Base-by-base conservation (phyloP, 495 filamentous ascomycete species). In the Podospora anserina region DNA sequence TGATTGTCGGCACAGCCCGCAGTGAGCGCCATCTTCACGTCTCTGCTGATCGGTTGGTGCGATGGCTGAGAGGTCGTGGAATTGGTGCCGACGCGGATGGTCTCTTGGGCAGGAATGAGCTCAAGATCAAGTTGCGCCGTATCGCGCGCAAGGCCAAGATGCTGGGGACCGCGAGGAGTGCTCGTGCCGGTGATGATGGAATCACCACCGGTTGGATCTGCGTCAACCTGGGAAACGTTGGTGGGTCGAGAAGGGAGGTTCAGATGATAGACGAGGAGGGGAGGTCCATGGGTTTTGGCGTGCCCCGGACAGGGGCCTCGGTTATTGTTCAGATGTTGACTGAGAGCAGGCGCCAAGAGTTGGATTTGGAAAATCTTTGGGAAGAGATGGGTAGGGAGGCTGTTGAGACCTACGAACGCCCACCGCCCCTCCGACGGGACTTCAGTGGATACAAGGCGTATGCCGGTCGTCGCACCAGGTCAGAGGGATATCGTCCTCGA, bases 201-300 rank as follows among this genome's bases (percentile, higher is more conserved):
- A 91, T 96, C 53, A 87, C 87, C 30, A 96, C 93, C 18, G 93
- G 93, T 1, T 99, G 95, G 95, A 91, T 99, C 9, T 99, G 96
- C 79, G 91, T 98, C 56, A 94, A 96, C 78, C 82, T 93, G 2
- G 92, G 93, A 1, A 83, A 84, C 18, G 85, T 96, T 15, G 85
- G 89, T 66, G 80, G 76, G 26, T 72, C 81, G 6, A 78, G 76
- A 6, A 69, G 74, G n/a, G 81, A 86, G 64, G 74, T 78, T 28
- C 74, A 77, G 4, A 73, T 79, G 75, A 61, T 78, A 69, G 70
- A 77, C 60, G 76, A 77, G 70, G 67, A 78, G 79, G 71, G 87
- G 78, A 69, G 78, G 74, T 60, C 89, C 85, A 76, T 89, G 85
- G 93, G 93, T 4, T 97, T 97, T 78, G 91, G 92, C n/a, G 81